phyloP scores from a whole-genome alignment of 78 protist genomes.

The Dictyostelium firmibasis region DNA sequence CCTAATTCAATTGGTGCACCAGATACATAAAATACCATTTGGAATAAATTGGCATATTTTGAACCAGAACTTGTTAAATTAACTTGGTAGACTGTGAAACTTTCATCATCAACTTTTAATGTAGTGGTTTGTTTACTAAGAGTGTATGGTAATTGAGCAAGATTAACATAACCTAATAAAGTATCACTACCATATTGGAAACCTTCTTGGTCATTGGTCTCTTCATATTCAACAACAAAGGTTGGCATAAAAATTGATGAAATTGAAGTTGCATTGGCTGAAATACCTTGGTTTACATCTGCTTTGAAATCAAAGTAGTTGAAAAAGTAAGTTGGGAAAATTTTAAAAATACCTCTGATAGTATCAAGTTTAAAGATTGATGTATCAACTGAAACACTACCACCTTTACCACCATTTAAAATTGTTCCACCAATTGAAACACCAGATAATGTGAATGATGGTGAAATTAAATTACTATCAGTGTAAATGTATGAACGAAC shows the following conservation, averaged over 20 bases:
- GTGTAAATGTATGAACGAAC: neutral
- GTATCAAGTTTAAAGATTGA: neutral
- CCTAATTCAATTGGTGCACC: constrained; percentile 1
- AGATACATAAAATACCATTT: constrained; percentile 10
- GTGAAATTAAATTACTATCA: neutral
- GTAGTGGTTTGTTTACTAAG: neutral
- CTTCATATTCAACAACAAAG: constrained; percentile 30
- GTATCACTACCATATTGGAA: constrained; percentile 34
- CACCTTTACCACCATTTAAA: neutral
- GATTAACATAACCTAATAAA: constrained; percentile 20
- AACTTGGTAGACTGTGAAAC: neutral
- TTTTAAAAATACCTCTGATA: neutral
- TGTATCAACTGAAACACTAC: constrained; percentile 10
- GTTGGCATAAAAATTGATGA: constrained; percentile 24
- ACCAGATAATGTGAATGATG: neutral
- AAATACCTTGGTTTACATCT: neutral
- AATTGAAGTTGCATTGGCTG: neutral
- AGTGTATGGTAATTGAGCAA: neutral
- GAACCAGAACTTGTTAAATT: neutral
- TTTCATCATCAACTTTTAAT: neutral
- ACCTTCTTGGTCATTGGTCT: constrained; percentile 22
- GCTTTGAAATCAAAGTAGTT: neutral
- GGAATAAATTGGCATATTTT: neutral
- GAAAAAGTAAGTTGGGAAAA: constrained; percentile 11
- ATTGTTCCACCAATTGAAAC: neutral